These are phyloP conservation scores for Senna siamea DNA, from an alignment of 306 rosid genomes.

Conservation along the genomic window DNA sequence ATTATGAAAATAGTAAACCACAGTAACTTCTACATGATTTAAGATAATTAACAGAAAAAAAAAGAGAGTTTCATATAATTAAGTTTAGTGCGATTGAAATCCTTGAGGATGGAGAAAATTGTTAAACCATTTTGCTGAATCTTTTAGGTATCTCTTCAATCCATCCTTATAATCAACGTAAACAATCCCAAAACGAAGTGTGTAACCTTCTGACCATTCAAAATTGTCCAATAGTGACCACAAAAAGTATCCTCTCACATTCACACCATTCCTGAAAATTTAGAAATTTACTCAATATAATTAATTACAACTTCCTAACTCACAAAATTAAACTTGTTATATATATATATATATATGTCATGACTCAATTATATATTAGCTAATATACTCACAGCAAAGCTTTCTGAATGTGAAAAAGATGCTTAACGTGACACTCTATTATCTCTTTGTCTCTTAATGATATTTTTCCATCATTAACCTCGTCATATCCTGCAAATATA, in stretches of 20 bases:
- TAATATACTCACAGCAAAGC: constrained; percentile 35
- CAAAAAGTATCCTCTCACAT: constrained; percentile 40
- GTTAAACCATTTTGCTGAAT: constrained; percentile 41
- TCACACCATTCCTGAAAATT: constrained; percentile 38
- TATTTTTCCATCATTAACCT: constrained; percentile 18
- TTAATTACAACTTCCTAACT: no score
- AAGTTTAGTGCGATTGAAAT: constrained; percentile 18
- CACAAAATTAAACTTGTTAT: no score
- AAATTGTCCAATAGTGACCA: constrained; percentile 43
- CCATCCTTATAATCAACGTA: no score
- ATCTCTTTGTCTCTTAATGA: constrained; percentile 23
- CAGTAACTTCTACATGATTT: no score
- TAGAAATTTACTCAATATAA: no score
- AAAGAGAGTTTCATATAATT: no score
- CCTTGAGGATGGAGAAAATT: constrained; percentile 26
- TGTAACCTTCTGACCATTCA: constrained; percentile 31
- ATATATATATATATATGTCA: no score
- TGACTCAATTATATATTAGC: no score
- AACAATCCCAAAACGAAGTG: constrained; percentile 37
- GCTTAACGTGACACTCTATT: constrained; percentile 35
- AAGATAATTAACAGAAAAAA: no score
- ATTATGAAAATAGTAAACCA: no score
- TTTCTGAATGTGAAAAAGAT: constrained; percentile 23
- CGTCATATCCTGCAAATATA: constrained; percentile 24
- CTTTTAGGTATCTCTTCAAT: no score